Percentiles rank a stretch among this genome's conserved stretches.
Evolutionary conservation across 306 rosid genomes (phyloP).

Genomic region (Cyclanthera cordifolia): DNA sequence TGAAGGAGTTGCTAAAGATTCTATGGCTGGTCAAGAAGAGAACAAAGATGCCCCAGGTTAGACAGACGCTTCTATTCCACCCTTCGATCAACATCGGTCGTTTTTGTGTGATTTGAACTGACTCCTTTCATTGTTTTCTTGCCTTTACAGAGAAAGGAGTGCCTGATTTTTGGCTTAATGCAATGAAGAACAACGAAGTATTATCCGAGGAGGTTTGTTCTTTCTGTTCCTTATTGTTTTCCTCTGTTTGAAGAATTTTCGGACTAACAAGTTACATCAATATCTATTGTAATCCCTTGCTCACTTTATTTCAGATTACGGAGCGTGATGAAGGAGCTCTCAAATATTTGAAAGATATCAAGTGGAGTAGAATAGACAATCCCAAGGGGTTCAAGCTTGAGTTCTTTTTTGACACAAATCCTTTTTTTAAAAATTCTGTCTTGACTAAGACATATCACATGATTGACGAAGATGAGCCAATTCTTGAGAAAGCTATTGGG

Average conservation of each 20-base stretch:
- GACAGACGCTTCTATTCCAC: neutral
- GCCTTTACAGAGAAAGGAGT: slow-evolving; percentile 59
- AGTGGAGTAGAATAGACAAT: slow-evolving; percentile 66
- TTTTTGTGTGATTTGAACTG: neutral
- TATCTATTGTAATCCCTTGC: neutral
- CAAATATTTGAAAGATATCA: slow-evolving; percentile 63
- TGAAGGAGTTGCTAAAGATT: slow-evolving; percentile 42
- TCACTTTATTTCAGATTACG: slow-evolving; percentile 31
- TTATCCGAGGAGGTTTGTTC: slow-evolving; percentile 71
- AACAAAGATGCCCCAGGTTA: slow-evolving; percentile 37
- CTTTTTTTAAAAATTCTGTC: slow-evolving; percentile 58
- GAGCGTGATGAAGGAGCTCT: slow-evolving; percentile 94
- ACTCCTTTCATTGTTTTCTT: neutral
- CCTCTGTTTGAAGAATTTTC: neutral
- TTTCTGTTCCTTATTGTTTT: neutral
- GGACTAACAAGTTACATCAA: neutral
- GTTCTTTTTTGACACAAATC: slow-evolving; percentile 65
- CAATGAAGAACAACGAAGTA: slow-evolving; percentile 81
- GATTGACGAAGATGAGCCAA: slow-evolving; percentile 88
- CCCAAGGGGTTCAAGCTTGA: slow-evolving; percentile 90
- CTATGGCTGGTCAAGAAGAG: slow-evolving; percentile 31
- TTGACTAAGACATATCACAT: slow-evolving; percentile 80
- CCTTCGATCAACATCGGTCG: neutral
- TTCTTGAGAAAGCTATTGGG: slow-evolving; percentile 89
- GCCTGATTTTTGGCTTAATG: slow-evolving; percentile 80